Percentiles rank a stretch among this genome's conserved stretches.
Conservation (phyloP, 768 basidiomycete species). For the Chalciporus chontae region DNA sequence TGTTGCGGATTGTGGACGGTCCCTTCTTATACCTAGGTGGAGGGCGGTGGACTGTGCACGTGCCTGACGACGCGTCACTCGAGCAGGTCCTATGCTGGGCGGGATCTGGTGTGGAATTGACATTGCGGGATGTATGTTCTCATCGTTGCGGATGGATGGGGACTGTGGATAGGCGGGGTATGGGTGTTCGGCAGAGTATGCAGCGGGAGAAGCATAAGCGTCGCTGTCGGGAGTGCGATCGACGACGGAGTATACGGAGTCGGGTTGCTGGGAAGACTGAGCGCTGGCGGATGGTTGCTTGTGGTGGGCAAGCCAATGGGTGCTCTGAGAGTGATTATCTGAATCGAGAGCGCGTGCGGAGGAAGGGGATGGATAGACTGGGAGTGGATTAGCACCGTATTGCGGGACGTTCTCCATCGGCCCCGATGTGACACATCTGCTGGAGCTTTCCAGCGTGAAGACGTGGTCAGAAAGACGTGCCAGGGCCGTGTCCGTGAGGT, state of each 20-base stretch:
- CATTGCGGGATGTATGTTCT: constrained; percentile 25
- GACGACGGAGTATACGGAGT: constrained; percentile 38
- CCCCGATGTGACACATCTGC: constrained; percentile 35
- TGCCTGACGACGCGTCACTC: constrained; percentile 46
- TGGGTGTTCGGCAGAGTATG: constrained; percentile 26
- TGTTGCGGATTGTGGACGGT: constrained; percentile 20
- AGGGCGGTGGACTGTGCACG: constrained; percentile 30
- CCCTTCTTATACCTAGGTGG: constrained; percentile 33
- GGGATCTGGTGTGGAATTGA: constrained; percentile 40
- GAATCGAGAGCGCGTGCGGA: constrained; percentile 21
- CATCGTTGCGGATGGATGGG: constrained; percentile 27
- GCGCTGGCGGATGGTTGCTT: constrained; percentile 14
- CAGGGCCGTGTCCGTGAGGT: constrained; percentile 24
- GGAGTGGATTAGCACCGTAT: constrained; percentile 26
- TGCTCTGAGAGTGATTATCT: constrained; percentile 25
- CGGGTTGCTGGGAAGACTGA: constrained; percentile 18
- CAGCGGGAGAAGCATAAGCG: constrained; percentile 27
- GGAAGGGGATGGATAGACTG: constrained; percentile 29
- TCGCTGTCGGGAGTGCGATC: constrained; percentile 38
- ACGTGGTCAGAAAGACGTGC: constrained; percentile 31
- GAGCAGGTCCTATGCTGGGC: constrained; percentile 51
- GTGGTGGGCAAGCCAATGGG: constrained; percentile 28
- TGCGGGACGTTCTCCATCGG: constrained; percentile 37
- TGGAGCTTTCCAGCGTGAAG: constrained; percentile 20
- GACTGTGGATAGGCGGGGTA: constrained; percentile 29